Evolutionary conservation across 495 filamentous ascomycete species (phyloP), one percentile per base, ranked within the genome.

Genomic region (Evernia prunastri): DNA sequence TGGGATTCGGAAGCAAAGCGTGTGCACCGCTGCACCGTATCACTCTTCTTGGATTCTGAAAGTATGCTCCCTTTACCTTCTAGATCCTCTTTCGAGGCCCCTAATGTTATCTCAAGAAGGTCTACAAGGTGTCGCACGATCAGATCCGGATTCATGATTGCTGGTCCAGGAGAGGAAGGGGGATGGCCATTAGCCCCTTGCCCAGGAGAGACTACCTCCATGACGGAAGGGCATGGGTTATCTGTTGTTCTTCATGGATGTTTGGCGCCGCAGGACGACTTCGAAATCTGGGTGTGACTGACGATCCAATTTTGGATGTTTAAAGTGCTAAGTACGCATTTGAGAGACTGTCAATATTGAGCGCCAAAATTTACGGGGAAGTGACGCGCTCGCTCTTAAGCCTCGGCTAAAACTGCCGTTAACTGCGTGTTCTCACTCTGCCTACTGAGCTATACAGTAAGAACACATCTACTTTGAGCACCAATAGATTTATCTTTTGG

Each of bases 1-100:
- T 96, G 91, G 56, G 89, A 78, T 75, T 97, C 94, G 35, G 86
- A 84, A 57, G 91, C 90, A 74, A 96, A 99, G 69, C 93, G 86
- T 66, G 84, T 87, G 75, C 93, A 96, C 76, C 91, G 82, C 70
- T 91, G 86, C 33, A 92, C 76, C 0, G 94, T 97, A 61, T 97
- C 92, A 42, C 78, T 75, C 68, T 87, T 82, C 60, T 79, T 83
- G 11, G 78, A 72, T 64, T 84, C 79, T 23, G 91, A 93, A 56
- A 99, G 82, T 72, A 97, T 80, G 74, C 90, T 96, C 54, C 89
- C 91, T 51, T 82, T 77, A 29, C 80, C 78, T 73, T 95, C 86
- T 63, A 99, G 81, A 71, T 99, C 94, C 45, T 80, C 79, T 69
- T 82, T 84, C 35, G 85, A 84, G 64, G 95, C 92, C 67, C 93